phyloP scores from a whole-genome alignment of 352 stramenopile species.

The Elongisporangium prolatum region DNA sequence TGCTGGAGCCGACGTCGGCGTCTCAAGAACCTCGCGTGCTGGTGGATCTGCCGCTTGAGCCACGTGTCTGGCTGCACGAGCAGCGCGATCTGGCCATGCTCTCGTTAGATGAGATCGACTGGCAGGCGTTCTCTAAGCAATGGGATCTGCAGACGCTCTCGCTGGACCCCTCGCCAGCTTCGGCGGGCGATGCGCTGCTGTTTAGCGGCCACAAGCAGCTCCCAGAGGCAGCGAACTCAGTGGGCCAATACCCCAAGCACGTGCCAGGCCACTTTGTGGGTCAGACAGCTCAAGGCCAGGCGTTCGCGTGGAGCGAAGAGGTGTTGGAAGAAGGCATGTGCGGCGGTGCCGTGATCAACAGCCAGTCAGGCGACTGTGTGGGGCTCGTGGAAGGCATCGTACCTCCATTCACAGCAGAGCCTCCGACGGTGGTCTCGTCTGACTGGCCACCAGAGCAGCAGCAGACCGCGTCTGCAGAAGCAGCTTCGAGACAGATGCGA shows the following conservation, averaged over 20 bases:
- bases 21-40: constrained; percentile 30
- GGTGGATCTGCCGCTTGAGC: constrained; percentile 45
- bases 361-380: constrained; percentile 31
- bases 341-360: constrained; percentile 55
- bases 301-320: constrained; percentile 70
- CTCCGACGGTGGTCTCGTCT: constrained; percentile 8
- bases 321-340: constrained; percentile 82
- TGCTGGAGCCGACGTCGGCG: constrained; percentile 31
- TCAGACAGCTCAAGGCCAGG: constrained; percentile 48
- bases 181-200: constrained; percentile 33
- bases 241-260: constrained; percentile 39
- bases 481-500: constrained; percentile 35
- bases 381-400: constrained; percentile 81
- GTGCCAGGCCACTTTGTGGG: constrained; percentile 59
- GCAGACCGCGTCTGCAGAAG: constrained; percentile 10
- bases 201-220: constrained; percentile 53
- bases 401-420: constrained; percentile 21
- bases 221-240: constrained; percentile 3
- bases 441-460: constrained; percentile 17
- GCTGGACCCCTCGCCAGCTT: constrained; percentile 15
- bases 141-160: constrained; percentile 33
- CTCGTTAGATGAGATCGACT: constrained; percentile 30
- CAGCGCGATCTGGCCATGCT: constrained; percentile 59
- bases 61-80: constrained; percentile 47
- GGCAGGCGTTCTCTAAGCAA: constrained; percentile 15